A percentile compares a stretch with the other conserved stretches of the same genome.
Evolutionary conservation across 2,329 filamentous ascomycete species (phyloP).

Genomic region (Seiridium cupressi): DNA sequence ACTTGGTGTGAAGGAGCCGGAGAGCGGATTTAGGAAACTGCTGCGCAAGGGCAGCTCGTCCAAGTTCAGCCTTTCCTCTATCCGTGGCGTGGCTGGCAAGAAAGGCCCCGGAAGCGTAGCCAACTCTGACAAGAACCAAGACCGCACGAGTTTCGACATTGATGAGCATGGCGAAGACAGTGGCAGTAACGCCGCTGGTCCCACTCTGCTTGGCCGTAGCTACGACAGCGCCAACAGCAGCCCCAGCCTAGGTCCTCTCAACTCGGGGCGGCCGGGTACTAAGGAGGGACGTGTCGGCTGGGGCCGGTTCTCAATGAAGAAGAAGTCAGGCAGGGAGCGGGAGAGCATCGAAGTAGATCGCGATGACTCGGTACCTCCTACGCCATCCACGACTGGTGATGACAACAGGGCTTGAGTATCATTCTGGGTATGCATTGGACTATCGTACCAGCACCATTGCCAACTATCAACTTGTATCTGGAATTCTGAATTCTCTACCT

Average conservation of each 20-base stretch:
- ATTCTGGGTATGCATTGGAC: neutral
- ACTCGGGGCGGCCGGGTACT: conserved; percentile 36
- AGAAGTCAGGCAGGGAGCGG: conserved; percentile 54
- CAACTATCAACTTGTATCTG: neutral
- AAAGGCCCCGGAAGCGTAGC: conserved; percentile 57
- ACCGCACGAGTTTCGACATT: conserved; percentile 59
- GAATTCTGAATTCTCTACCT: no score
- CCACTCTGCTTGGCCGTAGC: conserved; percentile 42
- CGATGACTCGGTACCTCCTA: conserved; percentile 24
- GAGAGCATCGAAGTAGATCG: conserved; percentile 54
- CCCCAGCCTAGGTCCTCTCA: conserved; percentile 52
- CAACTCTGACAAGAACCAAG: conserved; percentile 56
- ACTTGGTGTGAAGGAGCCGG: conserved; percentile 45
- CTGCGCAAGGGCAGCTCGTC: conserved; percentile 65
- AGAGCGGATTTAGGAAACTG: conserved; percentile 59
- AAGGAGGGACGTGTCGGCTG: conserved; percentile 49
- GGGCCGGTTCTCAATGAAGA: conserved; percentile 56
- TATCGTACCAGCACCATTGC: neutral
- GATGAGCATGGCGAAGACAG: conserved; percentile 51
- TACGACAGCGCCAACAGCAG: conserved; percentile 57
- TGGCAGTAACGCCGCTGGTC: conserved; percentile 10
- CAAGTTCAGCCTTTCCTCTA: conserved; percentile 62
- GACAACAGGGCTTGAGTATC: neutral
- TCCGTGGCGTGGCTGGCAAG: conserved; percentile 48
- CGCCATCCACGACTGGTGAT: conserved; percentile 15